phyloP scores from a whole-genome alignment of 1,284 basidiomycete species.

The Retiboletus flavoniger region DNA sequence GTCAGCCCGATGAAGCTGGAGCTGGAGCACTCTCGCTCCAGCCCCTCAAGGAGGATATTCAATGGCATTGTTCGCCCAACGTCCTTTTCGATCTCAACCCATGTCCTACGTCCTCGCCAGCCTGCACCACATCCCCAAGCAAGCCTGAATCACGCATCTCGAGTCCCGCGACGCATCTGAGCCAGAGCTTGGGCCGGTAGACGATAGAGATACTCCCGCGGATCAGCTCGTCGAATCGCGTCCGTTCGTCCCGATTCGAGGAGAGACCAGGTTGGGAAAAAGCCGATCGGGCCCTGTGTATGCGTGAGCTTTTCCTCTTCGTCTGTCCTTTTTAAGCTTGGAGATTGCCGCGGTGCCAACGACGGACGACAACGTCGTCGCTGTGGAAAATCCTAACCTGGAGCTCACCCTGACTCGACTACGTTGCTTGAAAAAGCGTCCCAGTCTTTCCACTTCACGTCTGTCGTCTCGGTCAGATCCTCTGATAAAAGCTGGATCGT shows the following conservation, averaged over 20 bases:
- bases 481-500: constrained; percentile 48
- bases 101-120: constrained; percentile 41
- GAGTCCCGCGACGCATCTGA: constrained; percentile 77
- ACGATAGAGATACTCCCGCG: too few species aligned
- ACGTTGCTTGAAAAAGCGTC: constrained; percentile 34
- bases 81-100: too few species aligned
- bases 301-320: too few species aligned
- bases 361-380: constrained; percentile 2
- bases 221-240: too few species aligned
- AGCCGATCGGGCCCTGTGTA: constrained; percentile 73
- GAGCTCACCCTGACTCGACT: constrained; percentile 43
- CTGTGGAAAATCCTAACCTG: constrained; percentile 12
- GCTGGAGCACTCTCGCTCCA: constrained; percentile 76
- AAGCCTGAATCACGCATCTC: constrained; percentile 91
- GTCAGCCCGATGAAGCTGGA: constrained; percentile 91
- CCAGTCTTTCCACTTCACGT: constrained; percentile 29
- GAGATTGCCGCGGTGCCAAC: constrained; percentile 53
- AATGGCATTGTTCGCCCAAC: too few species aligned
- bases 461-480: constrained; percentile 80
- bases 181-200: too few species aligned
- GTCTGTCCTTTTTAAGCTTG: constrained; percentile 56
- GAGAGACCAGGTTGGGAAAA: constrained; percentile 82
- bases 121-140: constrained; percentile 77
- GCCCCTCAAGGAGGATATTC: constrained; percentile 45
- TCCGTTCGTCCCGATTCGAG: constrained; percentile 63